Conservation (phyloP, 2,329 filamentous ascomycete genomes). For the Salinomyces thailandicus region DNA sequence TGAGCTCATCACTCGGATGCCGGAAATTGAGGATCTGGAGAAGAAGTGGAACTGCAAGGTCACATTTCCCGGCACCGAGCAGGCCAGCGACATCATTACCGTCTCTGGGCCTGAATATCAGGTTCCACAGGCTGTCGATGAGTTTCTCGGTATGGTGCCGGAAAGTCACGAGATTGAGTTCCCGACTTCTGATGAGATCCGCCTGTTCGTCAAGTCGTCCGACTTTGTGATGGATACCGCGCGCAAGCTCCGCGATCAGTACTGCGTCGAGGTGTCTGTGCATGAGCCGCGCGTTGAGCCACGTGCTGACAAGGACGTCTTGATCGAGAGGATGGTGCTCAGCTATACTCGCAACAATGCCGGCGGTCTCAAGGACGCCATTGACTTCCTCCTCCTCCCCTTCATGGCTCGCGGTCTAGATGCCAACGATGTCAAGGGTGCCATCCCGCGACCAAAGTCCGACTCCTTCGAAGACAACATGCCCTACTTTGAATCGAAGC, state of each 20-base stretch:
- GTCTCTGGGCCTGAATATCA: slow-evolving; percentile 97
- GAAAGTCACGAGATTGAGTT: slow-evolving; percentile 89
- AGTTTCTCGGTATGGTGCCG: slow-evolving; percentile 94
- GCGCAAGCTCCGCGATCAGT: slow-evolving; percentile 76
- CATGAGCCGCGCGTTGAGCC: slow-evolving; percentile 40
- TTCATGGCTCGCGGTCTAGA: slow-evolving; percentile 87
- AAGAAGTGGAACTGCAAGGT: slow-evolving; percentile 99
- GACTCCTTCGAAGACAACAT: slow-evolving; percentile 97
- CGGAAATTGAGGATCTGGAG: slow-evolving; percentile 86
- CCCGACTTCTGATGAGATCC: slow-evolving; percentile 61
- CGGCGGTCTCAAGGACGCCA: slow-evolving; percentile 86
- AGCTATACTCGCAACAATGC: slow-evolving; percentile 93
- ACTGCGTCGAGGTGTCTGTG: slow-evolving; percentile 78
- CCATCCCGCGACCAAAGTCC: slow-evolving; percentile 96
- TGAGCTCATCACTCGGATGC: slow-evolving; percentile 77
- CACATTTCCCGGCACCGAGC: slow-evolving; percentile 92
- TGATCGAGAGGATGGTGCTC: slow-evolving; percentile 37
- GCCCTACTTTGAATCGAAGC: slow-evolving; percentile 92
- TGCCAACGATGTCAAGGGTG: slow-evolving; percentile 73
- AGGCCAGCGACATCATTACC: slow-evolving; percentile 90
- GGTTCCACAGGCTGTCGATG: slow-evolving; percentile 91
- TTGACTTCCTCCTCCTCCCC: slow-evolving; percentile 82
- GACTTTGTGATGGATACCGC: slow-evolving; percentile 73
- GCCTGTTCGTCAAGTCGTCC: slow-evolving; percentile 69
- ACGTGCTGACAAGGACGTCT: slow-evolving; percentile 31